Base-by-base conservation (phyloP, 2,329 filamentous ascomycete species). In the Cladorrhinum sp. region DNA sequence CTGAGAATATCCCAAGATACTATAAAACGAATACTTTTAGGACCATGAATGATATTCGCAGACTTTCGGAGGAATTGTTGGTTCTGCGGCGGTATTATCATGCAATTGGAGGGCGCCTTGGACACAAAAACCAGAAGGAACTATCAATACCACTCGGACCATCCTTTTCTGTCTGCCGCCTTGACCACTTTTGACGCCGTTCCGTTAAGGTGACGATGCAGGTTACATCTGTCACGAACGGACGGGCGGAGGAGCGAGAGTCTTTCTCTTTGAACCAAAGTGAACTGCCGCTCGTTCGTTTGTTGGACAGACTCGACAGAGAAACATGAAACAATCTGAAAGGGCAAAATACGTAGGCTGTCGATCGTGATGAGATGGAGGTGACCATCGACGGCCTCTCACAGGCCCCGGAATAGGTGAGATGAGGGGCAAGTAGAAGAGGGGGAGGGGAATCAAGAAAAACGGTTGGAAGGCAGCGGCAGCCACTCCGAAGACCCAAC, bases 291-390 rank as follows among this genome's bases (percentile, higher is more conserved):
- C 48, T 45, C 38, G 52, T 27, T 58, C 51, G 32, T 22, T 32
- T 48, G 58, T 50, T 56, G 55, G 51, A 54, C 54, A 62, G 57
- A 62, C n/a, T n/a, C n/a, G 55, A 66, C 67, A 66, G 62, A 65
- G 66, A 67, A 68, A 67, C 64, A 63, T 53, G 12, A 10, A 36
- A 36, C 4, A n/a, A n/a, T 59, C 63, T 56, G 62, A 32, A 52
- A 58, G 24, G 12, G 49, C 25, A 53, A 51, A 45, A 59, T 27
- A 52, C 29, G 59, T 54, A 50, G 24, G 53, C 20, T 52, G 61
- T 51, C 60, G 64, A 64, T 63, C 59, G 59, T 60, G 63, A 60
- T 59, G 50, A 54, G 29, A 50, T 58, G 23, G 50, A n/a, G n/a
- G n/a, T 32, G 29, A 13, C 29, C 29, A 13, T 32, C n/a, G n/a